Percentiles rank a stretch among this genome's conserved stretches.
Evolutionary conservation across 257 asterid species (phyloP).

Genomic region (Linaria vulgaris): DNA sequence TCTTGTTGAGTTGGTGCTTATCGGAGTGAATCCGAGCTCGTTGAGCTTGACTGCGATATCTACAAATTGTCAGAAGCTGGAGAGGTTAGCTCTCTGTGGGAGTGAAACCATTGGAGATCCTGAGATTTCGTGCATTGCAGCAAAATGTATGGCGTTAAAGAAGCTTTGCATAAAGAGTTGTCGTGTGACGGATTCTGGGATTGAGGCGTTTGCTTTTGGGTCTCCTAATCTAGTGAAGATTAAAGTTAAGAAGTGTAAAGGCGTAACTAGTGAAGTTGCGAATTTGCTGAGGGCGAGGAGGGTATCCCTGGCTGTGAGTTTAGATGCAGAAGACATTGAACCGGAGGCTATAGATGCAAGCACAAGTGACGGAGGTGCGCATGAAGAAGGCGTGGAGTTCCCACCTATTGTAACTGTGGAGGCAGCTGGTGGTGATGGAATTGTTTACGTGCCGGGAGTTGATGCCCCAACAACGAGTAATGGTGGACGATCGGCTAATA

Average conservation of each 20-base stretch:
- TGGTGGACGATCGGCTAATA: conserved; percentile 38
- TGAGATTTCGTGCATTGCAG: conserved; percentile 69
- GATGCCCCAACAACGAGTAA: conserved; percentile 39
- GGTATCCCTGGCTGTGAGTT: conserved; percentile 52
- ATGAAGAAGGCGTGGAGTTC: conserved; percentile 50
- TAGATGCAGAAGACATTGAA: conserved; percentile 73
- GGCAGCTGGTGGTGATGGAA: conserved; percentile 12
- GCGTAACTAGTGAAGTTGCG: conserved; percentile 60
- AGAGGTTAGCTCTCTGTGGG: conserved; percentile 84
- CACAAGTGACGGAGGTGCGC: conserved; percentile 52
- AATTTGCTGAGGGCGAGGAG: conserved; percentile 70
- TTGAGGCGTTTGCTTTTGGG: conserved; percentile 72
- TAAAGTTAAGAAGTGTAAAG: conserved; percentile 79
- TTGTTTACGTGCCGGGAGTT: conserved; percentile 19
- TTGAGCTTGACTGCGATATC: conserved; percentile 61
- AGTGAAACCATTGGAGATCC: conserved; percentile 86
- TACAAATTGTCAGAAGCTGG: conserved; percentile 67
- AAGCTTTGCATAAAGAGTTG: conserved; percentile 89
- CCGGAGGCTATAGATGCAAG: conserved; percentile 49
- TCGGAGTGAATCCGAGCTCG: conserved; percentile 72
- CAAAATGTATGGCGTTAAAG: conserved; percentile 64
- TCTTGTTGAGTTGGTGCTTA: conserved; percentile 78
- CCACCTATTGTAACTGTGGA: conserved; percentile 36
- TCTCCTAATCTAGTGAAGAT: conserved; percentile 89
- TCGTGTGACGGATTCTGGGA: conserved; percentile 69